phyloP scores from a whole-genome alignment of 2,329 filamentous ascomycete genomes.

The Colletotrichum sp. region DNA sequence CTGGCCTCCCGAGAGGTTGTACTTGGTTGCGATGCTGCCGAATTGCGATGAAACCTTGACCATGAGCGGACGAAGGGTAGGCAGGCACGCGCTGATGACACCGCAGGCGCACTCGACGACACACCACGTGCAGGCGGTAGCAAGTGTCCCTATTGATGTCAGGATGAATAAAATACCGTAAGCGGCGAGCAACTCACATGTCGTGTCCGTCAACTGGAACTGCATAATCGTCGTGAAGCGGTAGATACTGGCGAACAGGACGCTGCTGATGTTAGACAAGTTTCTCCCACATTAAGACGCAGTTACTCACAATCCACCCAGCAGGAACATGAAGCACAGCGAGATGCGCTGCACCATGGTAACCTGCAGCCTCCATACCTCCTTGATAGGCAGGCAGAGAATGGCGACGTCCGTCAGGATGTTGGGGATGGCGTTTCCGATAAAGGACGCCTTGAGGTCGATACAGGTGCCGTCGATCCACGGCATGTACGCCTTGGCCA shows the following conservation, averaged over 20 bases:
- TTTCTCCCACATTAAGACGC: background rate
- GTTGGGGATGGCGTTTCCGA: slow-evolving; percentile 49
- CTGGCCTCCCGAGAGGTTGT: slow-evolving; percentile 9
- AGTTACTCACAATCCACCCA: slow-evolving; percentile 37
- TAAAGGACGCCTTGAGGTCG: slow-evolving; percentile 41
- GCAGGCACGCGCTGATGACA: slow-evolving; percentile 46
- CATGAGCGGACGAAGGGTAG: slow-evolving; percentile 41
- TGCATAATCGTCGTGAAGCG: slow-evolving; percentile 34
- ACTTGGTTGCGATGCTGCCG: slow-evolving; percentile 11
- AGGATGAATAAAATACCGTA: background rate
- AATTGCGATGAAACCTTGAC: slow-evolving; percentile 8
- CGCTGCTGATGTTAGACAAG: background rate
- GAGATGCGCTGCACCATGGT: slow-evolving; percentile 25
- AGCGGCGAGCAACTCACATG: background rate
- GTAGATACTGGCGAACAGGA: slow-evolving; percentile 18
- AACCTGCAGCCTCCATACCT: slow-evolving; percentile 33
- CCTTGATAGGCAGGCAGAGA: slow-evolving; percentile 25
- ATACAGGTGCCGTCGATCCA: slow-evolving; percentile 41
- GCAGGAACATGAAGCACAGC: slow-evolving; percentile 32
- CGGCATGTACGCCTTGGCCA: slow-evolving; percentile 38
- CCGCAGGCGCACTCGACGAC: slow-evolving; percentile 36
- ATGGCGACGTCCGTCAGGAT: slow-evolving; percentile 43
- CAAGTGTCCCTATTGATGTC: slow-evolving; percentile 28
- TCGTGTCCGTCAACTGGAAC: slow-evolving; percentile 29
- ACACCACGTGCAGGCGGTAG: slow-evolving; percentile 34